These are phyloP conservation scores for Aspergillus amoenus DNA, from an alignment of 2,329 filamentous ascomycete genomes.

Conservation along the genomic window DNA sequence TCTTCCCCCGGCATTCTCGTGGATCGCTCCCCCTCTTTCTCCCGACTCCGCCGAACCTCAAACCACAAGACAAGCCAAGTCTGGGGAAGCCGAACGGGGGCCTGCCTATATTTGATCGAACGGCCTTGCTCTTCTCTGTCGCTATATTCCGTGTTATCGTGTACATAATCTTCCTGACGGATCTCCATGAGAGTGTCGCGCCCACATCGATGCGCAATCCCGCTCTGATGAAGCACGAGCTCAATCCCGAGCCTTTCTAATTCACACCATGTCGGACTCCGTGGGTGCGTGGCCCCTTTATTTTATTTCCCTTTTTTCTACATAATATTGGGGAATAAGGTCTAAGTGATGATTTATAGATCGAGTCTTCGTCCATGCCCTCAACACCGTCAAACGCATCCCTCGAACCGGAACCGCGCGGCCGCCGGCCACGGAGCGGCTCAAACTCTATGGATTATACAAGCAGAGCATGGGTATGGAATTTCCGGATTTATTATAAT, in stretches of 20 bases:
- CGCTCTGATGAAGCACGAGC: conserved; percentile 36
- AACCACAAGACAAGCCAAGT: conserved; percentile 9
- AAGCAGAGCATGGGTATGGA: conserved; percentile 85
- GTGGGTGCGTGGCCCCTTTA: conserved; percentile 38
- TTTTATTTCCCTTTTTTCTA: background rate
- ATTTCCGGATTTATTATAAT: conserved; percentile 12
- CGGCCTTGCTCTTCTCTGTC: background rate
- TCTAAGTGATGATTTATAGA: conserved; percentile 54
- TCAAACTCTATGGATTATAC: conserved; percentile 95
- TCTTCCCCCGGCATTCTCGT: background rate
- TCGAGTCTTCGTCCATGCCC: conserved; percentile 96
- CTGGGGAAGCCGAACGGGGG: conserved; percentile 18
- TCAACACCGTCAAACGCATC: conserved; percentile 98
- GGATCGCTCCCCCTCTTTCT: conserved; percentile 1
- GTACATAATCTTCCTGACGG: background rate
- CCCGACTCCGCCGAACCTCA: background rate
- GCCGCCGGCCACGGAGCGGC: conserved; percentile 78
- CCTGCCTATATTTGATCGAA: background rate
- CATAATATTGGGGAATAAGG: background rate
- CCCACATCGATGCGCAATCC: conserved; percentile 26
- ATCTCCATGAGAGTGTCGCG: conserved; percentile 29
- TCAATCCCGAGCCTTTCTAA: conserved; percentile 9
- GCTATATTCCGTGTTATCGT: background rate
- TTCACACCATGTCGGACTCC: conserved; percentile 46
- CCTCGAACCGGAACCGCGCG: conserved; percentile 87